A percentile compares a stretch with the other conserved stretches of the same genome.
Evolutionary conservation across 768 basidiomycete species (phyloP).

Genomic region (Tylopilus sp.): DNA sequence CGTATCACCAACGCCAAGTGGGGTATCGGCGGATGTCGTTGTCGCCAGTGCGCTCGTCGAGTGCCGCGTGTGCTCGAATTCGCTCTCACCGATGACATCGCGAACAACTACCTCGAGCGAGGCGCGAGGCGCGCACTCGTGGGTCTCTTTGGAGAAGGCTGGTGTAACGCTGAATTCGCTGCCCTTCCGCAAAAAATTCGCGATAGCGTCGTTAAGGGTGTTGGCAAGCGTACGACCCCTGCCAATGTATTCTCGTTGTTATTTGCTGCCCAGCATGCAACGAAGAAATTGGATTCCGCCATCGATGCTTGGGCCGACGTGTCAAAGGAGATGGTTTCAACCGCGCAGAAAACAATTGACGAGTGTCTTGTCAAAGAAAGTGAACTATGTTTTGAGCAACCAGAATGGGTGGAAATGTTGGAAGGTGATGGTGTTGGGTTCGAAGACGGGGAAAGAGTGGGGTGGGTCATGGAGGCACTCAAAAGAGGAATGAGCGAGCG

Average conservation of each 20-base stretch:
- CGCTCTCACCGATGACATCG: constrained; percentile 70
- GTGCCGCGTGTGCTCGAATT: constrained; percentile 85
- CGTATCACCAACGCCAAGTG: constrained; percentile 68
- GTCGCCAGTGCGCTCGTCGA: constrained; percentile 77
- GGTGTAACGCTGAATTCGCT: constrained; percentile 83
- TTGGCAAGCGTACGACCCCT: constrained; percentile 66
- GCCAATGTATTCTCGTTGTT: constrained; percentile 66
- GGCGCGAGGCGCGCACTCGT: constrained; percentile 75
- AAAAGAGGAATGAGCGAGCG: constrained; percentile 59
- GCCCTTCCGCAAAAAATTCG: constrained; percentile 60
- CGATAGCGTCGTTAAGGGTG: constrained; percentile 66
- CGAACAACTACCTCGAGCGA: constrained; percentile 64
- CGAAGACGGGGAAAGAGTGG: constrained; percentile 75
- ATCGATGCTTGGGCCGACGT: constrained; percentile 50
- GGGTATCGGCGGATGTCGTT: constrained; percentile 82
- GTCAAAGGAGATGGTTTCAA: constrained; percentile 58
- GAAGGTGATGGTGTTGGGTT: constrained; percentile 70
- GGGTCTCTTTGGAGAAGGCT: constrained; percentile 83
- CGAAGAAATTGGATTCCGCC: constrained; percentile 48
- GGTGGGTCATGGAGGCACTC: constrained; percentile 67
- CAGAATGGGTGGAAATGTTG: constrained; percentile 75
- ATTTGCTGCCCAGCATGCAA: constrained; percentile 60
- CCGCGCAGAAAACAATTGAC: constrained; percentile 59
- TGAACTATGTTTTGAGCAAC: constrained; percentile 60
- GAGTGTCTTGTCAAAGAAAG: constrained; percentile 57